A percentile compares a stretch with the other conserved stretches of the same genome.
phyloP scores from a whole-genome alignment of 495 filamentous ascomycete genomes.

The Penicillium psychrofluorescens region DNA sequence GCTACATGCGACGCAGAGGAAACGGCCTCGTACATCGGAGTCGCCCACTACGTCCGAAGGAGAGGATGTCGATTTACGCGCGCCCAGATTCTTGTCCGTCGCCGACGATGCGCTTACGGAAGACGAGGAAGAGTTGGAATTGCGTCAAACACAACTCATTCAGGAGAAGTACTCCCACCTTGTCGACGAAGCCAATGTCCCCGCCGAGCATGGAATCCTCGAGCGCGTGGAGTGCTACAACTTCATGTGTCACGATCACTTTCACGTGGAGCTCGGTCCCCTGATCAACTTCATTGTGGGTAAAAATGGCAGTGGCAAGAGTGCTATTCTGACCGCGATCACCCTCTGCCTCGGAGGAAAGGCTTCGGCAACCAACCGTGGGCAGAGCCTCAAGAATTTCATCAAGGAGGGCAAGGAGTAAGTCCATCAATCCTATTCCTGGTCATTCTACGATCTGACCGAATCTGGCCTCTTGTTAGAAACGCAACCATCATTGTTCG shows the following conservation, averaged over 20 bases:
- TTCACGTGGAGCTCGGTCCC: slow-evolving; percentile 77
- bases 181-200: slow-evolving; percentile 55
- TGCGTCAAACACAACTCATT: slow-evolving; percentile 65
- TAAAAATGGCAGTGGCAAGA: slow-evolving; percentile 98
- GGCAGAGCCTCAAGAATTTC: slow-evolving; percentile 83
- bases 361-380: slow-evolving; percentile 89
- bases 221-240: slow-evolving; percentile 79
- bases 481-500: slow-evolving; percentile 59
- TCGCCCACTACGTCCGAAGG: slow-evolving; percentile 17
- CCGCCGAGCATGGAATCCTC: slow-evolving; percentile 79
- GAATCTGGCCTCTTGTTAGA: too few species aligned
- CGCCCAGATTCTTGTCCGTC: slow-evolving; percentile 18
- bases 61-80: slow-evolving; percentile 19
- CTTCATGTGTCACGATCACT: slow-evolving; percentile 87
- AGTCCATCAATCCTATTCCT: slow-evolving; percentile 12
- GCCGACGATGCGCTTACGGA: slow-evolving; percentile 28
- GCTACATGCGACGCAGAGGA: slow-evolving; percentile 20
- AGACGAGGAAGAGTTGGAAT: slow-evolving; percentile 48
- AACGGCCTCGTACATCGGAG: slow-evolving; percentile 27
- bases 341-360: slow-evolving; percentile 93
- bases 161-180: slow-evolving; percentile 47
- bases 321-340: slow-evolving; percentile 89
- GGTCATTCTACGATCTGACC: slow-evolving; percentile 15
- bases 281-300: slow-evolving; percentile 97
- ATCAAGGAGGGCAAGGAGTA: slow-evolving; percentile 84